phyloP scores from a whole-genome alignment of 306 rosid genomes.

The Cucurbita pepo region DNA sequence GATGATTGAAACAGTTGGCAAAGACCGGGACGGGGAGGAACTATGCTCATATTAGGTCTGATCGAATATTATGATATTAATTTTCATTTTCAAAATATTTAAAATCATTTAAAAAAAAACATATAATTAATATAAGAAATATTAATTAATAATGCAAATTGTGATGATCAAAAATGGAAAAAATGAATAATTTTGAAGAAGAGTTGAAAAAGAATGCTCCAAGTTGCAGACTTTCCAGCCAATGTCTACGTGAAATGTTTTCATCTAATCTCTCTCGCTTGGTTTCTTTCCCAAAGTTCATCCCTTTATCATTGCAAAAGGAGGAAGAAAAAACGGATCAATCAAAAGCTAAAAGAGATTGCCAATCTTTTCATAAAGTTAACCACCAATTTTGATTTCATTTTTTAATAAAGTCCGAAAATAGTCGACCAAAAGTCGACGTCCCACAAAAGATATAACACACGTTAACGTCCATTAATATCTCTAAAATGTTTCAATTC shows the following conservation, averaged over 20 bases:
- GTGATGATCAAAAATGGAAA: not conserved
- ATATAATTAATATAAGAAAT: not conserved
- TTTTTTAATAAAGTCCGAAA: not conserved
- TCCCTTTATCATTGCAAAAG: slow-evolving; percentile 14
- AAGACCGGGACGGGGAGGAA: no score
- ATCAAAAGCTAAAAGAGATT: not conserved
- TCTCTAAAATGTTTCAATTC: no score
- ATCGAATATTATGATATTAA: not conserved
- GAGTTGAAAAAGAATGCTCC: slow-evolving; percentile 4
- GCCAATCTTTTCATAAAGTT: not conserved
- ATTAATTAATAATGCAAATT: not conserved
- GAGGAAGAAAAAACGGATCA: not conserved
- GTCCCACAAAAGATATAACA: no score
- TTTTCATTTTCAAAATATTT: not conserved
- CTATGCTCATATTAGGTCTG: no score
- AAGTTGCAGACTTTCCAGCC: slow-evolving; percentile 41
- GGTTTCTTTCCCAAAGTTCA: slow-evolving; percentile 12
- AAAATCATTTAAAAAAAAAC: not conserved
- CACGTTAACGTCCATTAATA: no score
- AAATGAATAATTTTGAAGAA: not conserved
- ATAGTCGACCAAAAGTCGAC: no score
- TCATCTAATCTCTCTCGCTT: slow-evolving; percentile 1
- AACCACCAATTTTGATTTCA: not conserved
- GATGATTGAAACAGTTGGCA: no score
- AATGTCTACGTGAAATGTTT: slow-evolving; percentile 30